Base-by-base conservation (phyloP, 306 rosid genomes). In the Corylus heterophylla region DNA sequence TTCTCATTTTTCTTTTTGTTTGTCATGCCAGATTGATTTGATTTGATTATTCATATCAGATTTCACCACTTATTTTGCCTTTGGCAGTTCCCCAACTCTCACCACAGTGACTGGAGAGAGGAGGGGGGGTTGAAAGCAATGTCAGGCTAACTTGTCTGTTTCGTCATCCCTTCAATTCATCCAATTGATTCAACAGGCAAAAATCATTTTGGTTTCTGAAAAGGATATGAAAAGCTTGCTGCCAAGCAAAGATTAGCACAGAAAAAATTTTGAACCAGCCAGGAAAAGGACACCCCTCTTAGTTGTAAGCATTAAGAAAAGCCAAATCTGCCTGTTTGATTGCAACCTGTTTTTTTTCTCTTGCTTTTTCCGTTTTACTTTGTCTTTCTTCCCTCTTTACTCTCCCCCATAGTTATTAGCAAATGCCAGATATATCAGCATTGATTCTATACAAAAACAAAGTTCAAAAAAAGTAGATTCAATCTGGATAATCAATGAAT, bases 31-130 rank as follows among this genome's bases (percentile, higher is more conserved):
- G 74, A 51, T 37, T 73, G 74, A 69, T 84, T 64, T 76, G 80
- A 77, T 75, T 16, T 67, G 72, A 77, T 75, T 58, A 78, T 55
- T 75, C 74, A 18, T 76, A 42, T 59, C 76, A 49, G 66, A 68
- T 49, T 76, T 58, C 54, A 20, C 68, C 75, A 62, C 56, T 64
- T 64, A 25, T 78, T 75, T 64, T 54, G 42, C 76, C 48, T 73
- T 69, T 35, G 68, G 37, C 64, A 66, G 58, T 49, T 20, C 45
- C 42, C 27, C n/a, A 25, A 25, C 72, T 64, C 35, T 31, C 35
- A 31, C 35, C 54, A 16, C 67, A 50, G 35, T 67, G 79, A 49
- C 64, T 56, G 71, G 45, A 6, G 35, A 31, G 35, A 31, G 71
- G 45, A 6, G 45, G 52, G 54, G 50, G 76, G 31, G 67, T 42